These are phyloP conservation scores for Chrysanthemum seticuspe DNA, from an alignment of 129 eudicot genomes.

Conservation along the genomic window DNA sequence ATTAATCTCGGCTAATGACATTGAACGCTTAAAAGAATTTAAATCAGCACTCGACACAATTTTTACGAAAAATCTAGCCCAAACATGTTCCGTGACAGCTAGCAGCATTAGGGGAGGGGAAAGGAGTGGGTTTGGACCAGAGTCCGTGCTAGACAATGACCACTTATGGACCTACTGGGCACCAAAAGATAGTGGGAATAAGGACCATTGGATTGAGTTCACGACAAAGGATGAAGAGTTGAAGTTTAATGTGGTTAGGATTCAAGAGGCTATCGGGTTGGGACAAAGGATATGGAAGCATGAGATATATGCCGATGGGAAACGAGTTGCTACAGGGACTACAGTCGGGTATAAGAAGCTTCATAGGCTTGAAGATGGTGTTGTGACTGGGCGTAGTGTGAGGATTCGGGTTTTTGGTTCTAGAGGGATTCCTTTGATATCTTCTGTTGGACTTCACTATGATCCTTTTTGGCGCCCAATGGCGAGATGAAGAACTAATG, in stretches of 20 bases:
- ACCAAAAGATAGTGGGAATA: constrained; percentile 40
- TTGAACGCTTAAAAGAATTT: constrained; percentile 56
- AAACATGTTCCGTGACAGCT: constrained; percentile 39
- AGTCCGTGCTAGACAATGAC: constrained; percentile 52
- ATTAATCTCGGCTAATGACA: constrained; percentile 61
- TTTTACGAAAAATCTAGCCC: constrained; percentile 59
- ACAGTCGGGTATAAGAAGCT: constrained; percentile 91
- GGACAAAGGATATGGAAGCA: constrained; percentile 69
- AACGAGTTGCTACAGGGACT: constrained; percentile 49
- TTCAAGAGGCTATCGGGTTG: constrained; percentile 85
- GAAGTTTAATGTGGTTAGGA: constrained; percentile 71
- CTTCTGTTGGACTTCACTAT: constrained; percentile 74
- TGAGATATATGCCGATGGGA: constrained; percentile 67
- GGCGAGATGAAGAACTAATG: background rate
- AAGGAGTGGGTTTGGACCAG: constrained; percentile 49
- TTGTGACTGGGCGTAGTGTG: constrained; percentile 42
- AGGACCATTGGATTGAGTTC: constrained; percentile 63
- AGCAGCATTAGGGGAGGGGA: constrained; percentile 83
- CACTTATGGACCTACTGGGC: constrained; percentile 96
- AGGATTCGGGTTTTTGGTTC: constrained; percentile 53
- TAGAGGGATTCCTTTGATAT: constrained; percentile 66
- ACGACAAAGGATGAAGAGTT: constrained; percentile 27
- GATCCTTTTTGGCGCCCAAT: constrained; percentile 82
- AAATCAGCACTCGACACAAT: constrained; percentile 52
- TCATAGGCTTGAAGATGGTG: constrained; percentile 59